Percentiles rank a stretch among this genome's conserved stretches.
These are phyloP conservation scores for Solanum aculeatissimum DNA, from an alignment of 305 asterid species.

Conservation along the genomic window DNA sequence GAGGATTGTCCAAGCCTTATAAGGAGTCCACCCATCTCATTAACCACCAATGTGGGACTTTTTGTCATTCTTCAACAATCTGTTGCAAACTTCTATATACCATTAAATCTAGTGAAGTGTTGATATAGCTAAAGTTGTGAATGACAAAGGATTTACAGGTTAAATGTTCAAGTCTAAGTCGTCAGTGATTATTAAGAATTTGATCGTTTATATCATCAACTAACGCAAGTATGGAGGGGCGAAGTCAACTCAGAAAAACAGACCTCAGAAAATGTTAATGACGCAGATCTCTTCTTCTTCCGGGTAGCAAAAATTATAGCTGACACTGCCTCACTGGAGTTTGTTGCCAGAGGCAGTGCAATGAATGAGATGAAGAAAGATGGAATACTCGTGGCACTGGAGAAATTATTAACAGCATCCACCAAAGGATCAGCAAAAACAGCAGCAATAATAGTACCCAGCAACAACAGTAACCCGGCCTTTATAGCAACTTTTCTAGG, in stretches of 20 bases:
- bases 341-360: constrained; percentile 83
- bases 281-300: constrained; percentile 67
- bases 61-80: too few species aligned
- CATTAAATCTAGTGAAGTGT: not conserved
- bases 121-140: not conserved
- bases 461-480: constrained; percentile 57
- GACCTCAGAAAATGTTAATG: constrained; percentile 94
- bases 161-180: not conserved
- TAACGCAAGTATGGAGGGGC: not conserved
- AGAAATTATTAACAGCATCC: constrained; percentile 79
- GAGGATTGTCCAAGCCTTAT: too few species aligned
- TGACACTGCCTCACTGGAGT: constrained; percentile 95
- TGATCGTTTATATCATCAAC: not conserved
- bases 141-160: not conserved
- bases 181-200: not conserved
- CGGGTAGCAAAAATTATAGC: constrained; percentile 81
- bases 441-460: constrained; percentile 83
- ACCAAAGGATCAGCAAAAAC: constrained; percentile 93
- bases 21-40: too few species aligned
- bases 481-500: constrained; percentile 33
- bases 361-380: constrained; percentile 86
- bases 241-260: not conserved
- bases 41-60: too few species aligned
- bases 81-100: not conserved
- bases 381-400: constrained; percentile 79